Conservation (phyloP, 2,329 filamentous ascomycete genomes). For the Hypoxylon sp. region DNA sequence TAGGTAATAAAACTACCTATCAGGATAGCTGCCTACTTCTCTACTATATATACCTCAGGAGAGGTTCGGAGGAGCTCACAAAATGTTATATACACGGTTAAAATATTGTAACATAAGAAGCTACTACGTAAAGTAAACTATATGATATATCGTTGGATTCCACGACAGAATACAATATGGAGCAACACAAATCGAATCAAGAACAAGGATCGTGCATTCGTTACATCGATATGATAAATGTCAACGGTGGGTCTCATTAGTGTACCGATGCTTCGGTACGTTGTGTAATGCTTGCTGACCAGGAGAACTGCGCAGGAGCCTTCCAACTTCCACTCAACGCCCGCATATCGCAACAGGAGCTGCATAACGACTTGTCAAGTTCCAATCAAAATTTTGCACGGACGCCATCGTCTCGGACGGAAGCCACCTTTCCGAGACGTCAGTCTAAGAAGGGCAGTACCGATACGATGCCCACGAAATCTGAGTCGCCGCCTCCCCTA, state of each 20-base stretch:
- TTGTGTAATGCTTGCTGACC: background rate
- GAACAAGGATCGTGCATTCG: background rate
- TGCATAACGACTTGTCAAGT: background rate
- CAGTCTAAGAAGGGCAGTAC: background rate
- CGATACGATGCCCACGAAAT: background rate
- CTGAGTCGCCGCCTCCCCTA: background rate
- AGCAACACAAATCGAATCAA: background rate
- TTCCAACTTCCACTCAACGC: conserved; percentile 2
- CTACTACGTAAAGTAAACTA: too few relatives aligned
- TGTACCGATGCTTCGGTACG: background rate
- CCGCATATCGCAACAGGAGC: background rate
- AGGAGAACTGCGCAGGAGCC: background rate
- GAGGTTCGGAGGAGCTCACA: too few relatives aligned
- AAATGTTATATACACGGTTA: background rate
- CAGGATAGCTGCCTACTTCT: too few relatives aligned
- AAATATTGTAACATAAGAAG: background rate
- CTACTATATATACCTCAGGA: too few relatives aligned
- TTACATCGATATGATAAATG: background rate
- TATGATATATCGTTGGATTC: too few relatives aligned
- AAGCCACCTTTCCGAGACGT: background rate
- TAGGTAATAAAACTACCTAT: background rate
- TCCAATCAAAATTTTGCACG: background rate
- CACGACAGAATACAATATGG: background rate
- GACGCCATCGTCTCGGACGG: background rate
- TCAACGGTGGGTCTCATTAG: conserved; percentile 6